These are phyloP conservation scores for Ascobolus immersus DNA, from an alignment of 495 filamentous ascomycete genomes.

Conservation along the genomic window DNA sequence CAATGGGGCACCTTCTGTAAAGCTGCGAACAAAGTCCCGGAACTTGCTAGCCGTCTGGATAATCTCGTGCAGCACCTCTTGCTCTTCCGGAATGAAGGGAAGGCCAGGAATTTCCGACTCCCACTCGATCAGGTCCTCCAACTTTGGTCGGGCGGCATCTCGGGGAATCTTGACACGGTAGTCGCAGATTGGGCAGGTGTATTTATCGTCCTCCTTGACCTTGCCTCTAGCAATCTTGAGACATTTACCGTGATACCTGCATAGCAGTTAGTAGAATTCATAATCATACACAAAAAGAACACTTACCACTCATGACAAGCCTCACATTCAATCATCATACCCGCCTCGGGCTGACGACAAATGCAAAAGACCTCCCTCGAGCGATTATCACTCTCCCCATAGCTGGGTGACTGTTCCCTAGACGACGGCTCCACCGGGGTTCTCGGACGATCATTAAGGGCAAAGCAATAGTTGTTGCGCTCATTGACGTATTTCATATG, in stretches of 20 bases:
- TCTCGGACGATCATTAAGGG: constrained; percentile 67
- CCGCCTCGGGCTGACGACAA: constrained; percentile 72
- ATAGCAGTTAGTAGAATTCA: constrained; percentile 1
- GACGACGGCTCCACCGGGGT: constrained; percentile 81
- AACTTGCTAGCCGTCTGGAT: constrained; percentile 64
- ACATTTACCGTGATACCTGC: constrained; percentile 84
- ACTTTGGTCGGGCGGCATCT: constrained; percentile 86
- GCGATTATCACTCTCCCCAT: constrained; percentile 27
- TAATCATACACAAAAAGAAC: background rate
- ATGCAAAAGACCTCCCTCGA: constrained; percentile 86
- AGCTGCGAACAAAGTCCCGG: constrained; percentile 53
- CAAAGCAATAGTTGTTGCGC: constrained; percentile 75
- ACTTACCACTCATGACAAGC: constrained; percentile 87
- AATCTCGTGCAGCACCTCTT: constrained; percentile 58
- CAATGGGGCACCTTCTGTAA: constrained; percentile 50
- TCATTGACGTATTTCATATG: constrained; percentile 87
- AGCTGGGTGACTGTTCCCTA: constrained; percentile 53
- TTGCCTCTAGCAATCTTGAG: constrained; percentile 94
- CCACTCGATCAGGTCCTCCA: constrained; percentile 78
- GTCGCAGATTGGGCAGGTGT: constrained; percentile 95
- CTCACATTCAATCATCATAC: constrained; percentile 99
- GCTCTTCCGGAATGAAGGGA: constrained; percentile 92
- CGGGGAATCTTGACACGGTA: constrained; percentile 93
- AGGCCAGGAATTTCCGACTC: constrained; percentile 56
- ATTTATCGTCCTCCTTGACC: constrained; percentile 93